Percentiles rank a stretch among this genome's conserved stretches.
Evolutionary conservation across 2,329 filamentous ascomycete species (phyloP).

Genomic region (Alternaria tenuissima): DNA sequence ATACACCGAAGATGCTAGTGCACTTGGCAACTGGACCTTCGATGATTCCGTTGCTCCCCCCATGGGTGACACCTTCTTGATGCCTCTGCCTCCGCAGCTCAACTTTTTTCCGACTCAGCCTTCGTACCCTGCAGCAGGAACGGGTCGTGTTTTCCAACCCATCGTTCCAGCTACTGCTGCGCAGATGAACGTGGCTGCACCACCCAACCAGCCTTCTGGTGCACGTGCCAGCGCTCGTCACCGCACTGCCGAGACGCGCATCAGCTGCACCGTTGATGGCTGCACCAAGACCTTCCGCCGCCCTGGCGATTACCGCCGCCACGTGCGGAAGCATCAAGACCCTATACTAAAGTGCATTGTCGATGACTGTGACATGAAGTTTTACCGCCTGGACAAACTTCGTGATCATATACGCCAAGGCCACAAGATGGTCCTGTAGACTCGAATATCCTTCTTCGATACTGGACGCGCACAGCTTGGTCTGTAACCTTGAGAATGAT

Average conservation of each 20-base stretch:
- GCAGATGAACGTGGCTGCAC: neutral
- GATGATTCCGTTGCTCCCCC: no score
- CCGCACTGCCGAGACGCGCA: neutral
- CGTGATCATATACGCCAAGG: conserved; percentile 1
- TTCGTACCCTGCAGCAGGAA: neutral
- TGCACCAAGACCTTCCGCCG: conserved; percentile 4
- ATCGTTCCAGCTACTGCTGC: neutral
- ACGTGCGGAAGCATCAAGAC: neutral
- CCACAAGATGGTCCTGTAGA: neutral
- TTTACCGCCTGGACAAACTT: conserved; percentile 13
- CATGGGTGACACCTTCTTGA: neutral
- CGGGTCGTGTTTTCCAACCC: neutral
- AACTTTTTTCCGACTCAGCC: no score
- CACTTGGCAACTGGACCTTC: no score
- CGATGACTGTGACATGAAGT: conserved; percentile 5
- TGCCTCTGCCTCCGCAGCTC: no score
- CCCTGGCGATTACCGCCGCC: conserved; percentile 3
- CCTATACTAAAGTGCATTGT: neutral
- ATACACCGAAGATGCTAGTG: neutral
- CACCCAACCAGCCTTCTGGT: neutral
- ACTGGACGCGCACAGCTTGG: neutral
- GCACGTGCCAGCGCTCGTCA: neutral
- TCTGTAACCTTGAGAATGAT: neutral
- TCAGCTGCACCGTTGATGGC: neutral
- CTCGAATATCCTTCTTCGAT: no score